Evolutionary conservation across 495 filamentous ascomycete genomes (phyloP).

Genomic region (Penicillium tannophilum): DNA sequence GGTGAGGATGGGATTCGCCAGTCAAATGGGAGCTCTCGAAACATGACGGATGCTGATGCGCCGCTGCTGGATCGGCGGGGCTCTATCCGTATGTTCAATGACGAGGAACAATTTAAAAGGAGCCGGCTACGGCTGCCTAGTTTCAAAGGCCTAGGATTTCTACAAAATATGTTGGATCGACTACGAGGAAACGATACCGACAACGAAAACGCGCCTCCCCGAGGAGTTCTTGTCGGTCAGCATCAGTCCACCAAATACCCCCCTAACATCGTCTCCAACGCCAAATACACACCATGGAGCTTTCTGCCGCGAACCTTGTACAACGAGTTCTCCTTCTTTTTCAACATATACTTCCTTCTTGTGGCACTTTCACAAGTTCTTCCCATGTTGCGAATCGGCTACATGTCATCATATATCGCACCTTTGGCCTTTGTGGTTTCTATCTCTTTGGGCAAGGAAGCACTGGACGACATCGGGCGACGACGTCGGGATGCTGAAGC

Average conservation of each 20-base stretch:
- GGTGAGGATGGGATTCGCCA: constrained; percentile 42
- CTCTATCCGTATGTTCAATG: constrained; percentile 33
- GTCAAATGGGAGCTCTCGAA: constrained; percentile 54
- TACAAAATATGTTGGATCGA: constrained; percentile 23
- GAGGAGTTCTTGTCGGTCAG: constrained; percentile 48
- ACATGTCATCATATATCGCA: constrained; percentile 91
- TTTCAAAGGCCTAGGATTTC: constrained; percentile 27
- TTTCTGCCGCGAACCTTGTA: constrained; percentile 94
- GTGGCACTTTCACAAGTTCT: constrained; percentile 94
- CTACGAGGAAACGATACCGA: constrained; percentile 23
- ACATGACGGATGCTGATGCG: constrained; percentile 61
- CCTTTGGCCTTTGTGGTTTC: constrained; percentile 88
- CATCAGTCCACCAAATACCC: constrained; percentile 49
- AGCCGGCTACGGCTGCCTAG: constrained; percentile 34
- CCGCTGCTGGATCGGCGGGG: constrained; percentile 57
- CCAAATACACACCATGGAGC: constrained; percentile 95
- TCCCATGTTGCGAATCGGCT: constrained; percentile 85
- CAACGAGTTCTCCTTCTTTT: constrained; percentile 99
- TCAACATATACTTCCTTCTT: constrained; percentile 97
- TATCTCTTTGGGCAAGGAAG: constrained; percentile 94
- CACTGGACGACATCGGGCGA: constrained; percentile 87
- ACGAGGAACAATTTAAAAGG: constrained; percentile 32
- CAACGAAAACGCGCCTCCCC: constrained; percentile 36
- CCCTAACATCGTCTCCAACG: constrained; percentile 86
- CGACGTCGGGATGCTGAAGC: constrained; percentile 87